Evolutionary conservation across 805 yeast genomes (phyloP).

Genomic region (Candida easanensis): DNA sequence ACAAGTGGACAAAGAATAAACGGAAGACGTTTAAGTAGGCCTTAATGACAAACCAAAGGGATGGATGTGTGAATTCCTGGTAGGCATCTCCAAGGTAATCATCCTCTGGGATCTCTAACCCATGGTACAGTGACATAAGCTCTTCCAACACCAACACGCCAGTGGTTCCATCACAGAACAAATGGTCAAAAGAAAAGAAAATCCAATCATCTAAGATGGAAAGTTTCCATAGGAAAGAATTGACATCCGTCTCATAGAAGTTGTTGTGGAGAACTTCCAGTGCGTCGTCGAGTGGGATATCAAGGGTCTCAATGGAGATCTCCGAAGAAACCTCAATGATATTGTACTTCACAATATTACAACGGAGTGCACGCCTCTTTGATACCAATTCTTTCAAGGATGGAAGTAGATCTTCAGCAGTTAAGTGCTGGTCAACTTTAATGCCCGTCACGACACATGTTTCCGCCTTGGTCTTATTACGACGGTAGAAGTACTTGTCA

Average conservation of each 20-base stretch:
- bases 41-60: not conserved
- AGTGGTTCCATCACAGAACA: conserved; percentile 12
- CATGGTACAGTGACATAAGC: conserved; percentile 2
- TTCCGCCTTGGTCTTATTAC: conserved; percentile 4
- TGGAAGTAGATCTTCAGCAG: not conserved
- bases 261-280: conserved; percentile 4
- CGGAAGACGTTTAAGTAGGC: too few species aligned
- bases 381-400: conserved; percentile 2
- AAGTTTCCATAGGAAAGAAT: conserved; percentile 9
- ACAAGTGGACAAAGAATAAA: too few species aligned
- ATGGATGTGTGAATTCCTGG: conserved; percentile 1
- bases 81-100: not conserved
- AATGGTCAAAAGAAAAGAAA: conserved; percentile 11
- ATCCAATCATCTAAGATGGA: conserved; percentile 7
- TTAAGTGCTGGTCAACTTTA: not conserved
- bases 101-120: conserved; percentile 3
- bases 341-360: conserved; percentile 4
- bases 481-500: conserved; percentile 5
- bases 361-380: conserved; percentile 4
- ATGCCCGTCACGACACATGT: conserved; percentile 10
- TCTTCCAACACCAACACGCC: conserved; percentile 14
- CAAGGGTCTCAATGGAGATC: conserved; percentile 1
- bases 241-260: not conserved
- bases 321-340: not conserved
- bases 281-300: not conserved